Conservation (phyloP, 306 rosid genomes). For the Vigna angularis region DNA sequence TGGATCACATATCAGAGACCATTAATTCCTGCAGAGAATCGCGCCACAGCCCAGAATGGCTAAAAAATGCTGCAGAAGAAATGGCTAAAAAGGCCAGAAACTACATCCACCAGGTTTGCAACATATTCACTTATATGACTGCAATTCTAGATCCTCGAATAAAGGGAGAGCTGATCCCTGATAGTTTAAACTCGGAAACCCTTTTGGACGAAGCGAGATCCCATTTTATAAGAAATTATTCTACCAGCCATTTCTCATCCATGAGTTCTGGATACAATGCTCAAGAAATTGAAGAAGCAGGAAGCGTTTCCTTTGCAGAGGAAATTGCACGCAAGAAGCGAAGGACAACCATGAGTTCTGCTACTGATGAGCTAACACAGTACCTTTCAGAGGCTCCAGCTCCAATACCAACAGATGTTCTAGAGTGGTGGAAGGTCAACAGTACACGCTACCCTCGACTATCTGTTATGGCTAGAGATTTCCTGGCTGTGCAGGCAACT, state of each 20-base stretch:
- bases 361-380: constrained; percentile 95
- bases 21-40: constrained; percentile 79
- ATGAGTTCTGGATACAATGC: constrained; percentile 67
- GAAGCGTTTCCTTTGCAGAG: constrained; percentile 90
- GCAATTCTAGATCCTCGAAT: constrained; percentile 96
- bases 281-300: constrained; percentile 78
- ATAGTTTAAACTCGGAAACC: constrained; percentile 69
- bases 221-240: constrained; percentile 79
- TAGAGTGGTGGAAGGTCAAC: constrained; percentile 98
- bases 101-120: constrained; percentile 81
- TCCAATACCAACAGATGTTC: constrained; percentile 84
- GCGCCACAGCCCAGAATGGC: constrained; percentile 84
- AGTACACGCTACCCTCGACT: constrained; percentile 85
- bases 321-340: constrained; percentile 96
- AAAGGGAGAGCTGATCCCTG: constrained; percentile 93
- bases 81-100: constrained; percentile 83
- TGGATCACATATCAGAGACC: constrained; percentile 97
- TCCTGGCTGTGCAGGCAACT: constrained; percentile 89
- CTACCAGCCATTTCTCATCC: constrained; percentile 74
- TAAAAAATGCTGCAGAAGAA: constrained; percentile 85
- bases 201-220: constrained; percentile 87
- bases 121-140: constrained; percentile 84
- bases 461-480: constrained; percentile 94
- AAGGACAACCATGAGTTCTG: constrained; percentile 70
- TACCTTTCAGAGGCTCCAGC: constrained; percentile 91